Percentiles rank a stretch among this genome's conserved stretches.
Evolutionary conservation across 2,329 filamentous ascomycete species (phyloP).

Genomic region (Claviceps paspali): DNA sequence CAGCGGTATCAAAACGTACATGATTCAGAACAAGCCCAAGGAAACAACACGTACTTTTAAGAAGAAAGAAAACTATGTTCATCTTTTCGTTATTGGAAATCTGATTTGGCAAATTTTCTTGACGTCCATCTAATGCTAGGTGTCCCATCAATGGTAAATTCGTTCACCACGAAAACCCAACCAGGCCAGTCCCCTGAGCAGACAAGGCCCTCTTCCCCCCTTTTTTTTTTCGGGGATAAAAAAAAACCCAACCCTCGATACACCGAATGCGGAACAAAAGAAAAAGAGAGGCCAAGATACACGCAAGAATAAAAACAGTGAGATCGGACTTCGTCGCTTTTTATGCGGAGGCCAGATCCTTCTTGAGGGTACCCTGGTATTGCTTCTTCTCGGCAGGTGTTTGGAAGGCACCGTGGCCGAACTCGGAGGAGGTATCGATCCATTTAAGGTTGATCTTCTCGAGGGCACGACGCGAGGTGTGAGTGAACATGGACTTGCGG

Average conservation of each 20-base stretch:
- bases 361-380: slow-evolving; percentile 98
- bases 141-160: slow-evolving; percentile 16
- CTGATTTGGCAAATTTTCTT: slow-evolving; percentile 10
- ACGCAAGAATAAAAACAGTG: slow-evolving; percentile 20
- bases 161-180: slow-evolving; percentile 21
- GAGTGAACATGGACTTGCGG: slow-evolving; percentile 95
- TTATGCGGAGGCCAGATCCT: slow-evolving; percentile 53
- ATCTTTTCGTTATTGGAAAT: slow-evolving; percentile 5
- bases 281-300: slow-evolving; percentile 14
- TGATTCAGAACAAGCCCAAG: too few relatives aligned
- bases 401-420: slow-evolving; percentile 99
- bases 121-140: slow-evolving; percentile 20
- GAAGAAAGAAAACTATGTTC: too few relatives aligned
- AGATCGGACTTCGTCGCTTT: slow-evolving; percentile 14
- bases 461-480: slow-evolving; percentile 87
- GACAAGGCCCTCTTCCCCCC: slow-evolving; percentile 7
- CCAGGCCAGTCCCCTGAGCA: slow-evolving; percentile 20
- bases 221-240: neutral
- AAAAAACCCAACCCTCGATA: slow-evolving; percentile 22
- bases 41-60: too few relatives aligned
- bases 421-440: slow-evolving; percentile 99
- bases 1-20: too few relatives aligned
- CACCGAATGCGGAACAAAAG: slow-evolving; percentile 41
- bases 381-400: slow-evolving; percentile 95
- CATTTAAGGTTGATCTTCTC: slow-evolving; percentile 99